Base-by-base conservation (phyloP, 305 asterid species). In the Fraxinus nigra region DNA sequence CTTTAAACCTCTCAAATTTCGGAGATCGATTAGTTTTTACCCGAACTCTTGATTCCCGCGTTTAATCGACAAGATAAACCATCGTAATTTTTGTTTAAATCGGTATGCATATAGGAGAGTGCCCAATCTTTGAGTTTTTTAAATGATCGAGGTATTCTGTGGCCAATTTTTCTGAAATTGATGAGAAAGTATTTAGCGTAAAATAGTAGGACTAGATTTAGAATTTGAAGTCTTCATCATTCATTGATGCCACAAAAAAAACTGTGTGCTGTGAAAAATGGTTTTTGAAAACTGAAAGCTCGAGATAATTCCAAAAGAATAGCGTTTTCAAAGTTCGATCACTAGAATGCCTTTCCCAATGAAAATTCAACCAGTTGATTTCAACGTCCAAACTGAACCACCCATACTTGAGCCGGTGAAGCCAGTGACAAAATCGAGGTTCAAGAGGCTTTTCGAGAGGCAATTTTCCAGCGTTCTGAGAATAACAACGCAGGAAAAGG, bases 341-440 rank as follows among this genome's bases (percentile, higher is more conserved):
- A 51, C 18, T 75, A 77, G 73, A 77, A 88, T 89, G 87, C 93
- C 91, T 80, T 89, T 87, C 81, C 86, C 94, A 2, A 87, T 92
- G 95, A 95, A 89, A 85, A 87, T 95, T 85, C 97, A 92, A 35
- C 98, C 98, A 14, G 79, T 95, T 78, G 94, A 95, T 85, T 87
- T 88, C 81, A 84, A 51, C 77, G 72, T 79, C 46, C 80, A 84
- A 11, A 87, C 82, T 74, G 91, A 85, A 82, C 80, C 84, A 82
- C 56, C 75, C 26, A 84, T 87, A 37, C 80, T 61, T 16, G 97
- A 90, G 85, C 88, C 90, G 83, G 92, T 84, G 82, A 94, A 90
- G 89, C 91, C 92, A 5, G 88, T 90, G 2, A 35, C 75, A 0
- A 92, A 87, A 85, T 90, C 91, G 46, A 87, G 97, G 88, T 91